Conservation (phyloP, 805 yeast genomes). For the Sporopachydermia quercuum region DNA sequence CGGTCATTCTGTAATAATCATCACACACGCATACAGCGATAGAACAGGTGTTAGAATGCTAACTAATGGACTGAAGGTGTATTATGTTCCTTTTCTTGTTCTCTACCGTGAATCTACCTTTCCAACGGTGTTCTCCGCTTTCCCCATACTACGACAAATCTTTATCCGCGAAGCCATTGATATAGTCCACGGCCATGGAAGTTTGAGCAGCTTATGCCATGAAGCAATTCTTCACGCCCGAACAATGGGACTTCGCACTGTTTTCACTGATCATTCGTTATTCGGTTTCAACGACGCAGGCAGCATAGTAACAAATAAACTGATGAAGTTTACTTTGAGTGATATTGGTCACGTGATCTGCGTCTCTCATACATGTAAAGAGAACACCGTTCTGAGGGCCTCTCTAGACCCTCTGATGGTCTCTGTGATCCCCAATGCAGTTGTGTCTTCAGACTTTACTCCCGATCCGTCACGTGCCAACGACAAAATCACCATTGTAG, state of each 20-base stretch:
- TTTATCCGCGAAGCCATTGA: slow-evolving; percentile 75
- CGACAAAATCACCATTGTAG: slow-evolving; percentile 64
- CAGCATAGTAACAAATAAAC: slow-evolving; percentile 73
- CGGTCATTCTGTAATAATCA: slow-evolving; percentile 76
- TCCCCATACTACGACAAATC: slow-evolving; percentile 76
- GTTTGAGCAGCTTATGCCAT: slow-evolving; percentile 72
- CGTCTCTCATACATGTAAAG: slow-evolving; percentile 93
- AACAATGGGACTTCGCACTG: slow-evolving; percentile 84
- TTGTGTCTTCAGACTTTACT: slow-evolving; percentile 62
- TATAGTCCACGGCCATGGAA: slow-evolving; percentile 91
- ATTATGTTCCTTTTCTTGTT: slow-evolving; percentile 72
- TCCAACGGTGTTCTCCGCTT: slow-evolving; percentile 80
- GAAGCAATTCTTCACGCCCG: slow-evolving; percentile 87
- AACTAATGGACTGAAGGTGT: slow-evolving; percentile 85
- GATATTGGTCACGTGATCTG: slow-evolving; percentile 92
- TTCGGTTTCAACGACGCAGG: slow-evolving; percentile 86
- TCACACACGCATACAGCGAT: slow-evolving; percentile 80
- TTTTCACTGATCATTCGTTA: slow-evolving; percentile 89
- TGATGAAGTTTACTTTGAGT: slow-evolving; percentile 66
- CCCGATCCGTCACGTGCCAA: slow-evolving; percentile 20
- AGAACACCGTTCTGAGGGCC: slow-evolving; percentile 83
- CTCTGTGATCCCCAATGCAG: slow-evolving; percentile 94
- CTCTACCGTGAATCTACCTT: slow-evolving; percentile 73
- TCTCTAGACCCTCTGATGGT: slow-evolving; percentile 62
- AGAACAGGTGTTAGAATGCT: slow-evolving; percentile 71